Conservation (phyloP, 1,284 basidiomycete genomes). For the Sporisorium exsertum region DNA sequence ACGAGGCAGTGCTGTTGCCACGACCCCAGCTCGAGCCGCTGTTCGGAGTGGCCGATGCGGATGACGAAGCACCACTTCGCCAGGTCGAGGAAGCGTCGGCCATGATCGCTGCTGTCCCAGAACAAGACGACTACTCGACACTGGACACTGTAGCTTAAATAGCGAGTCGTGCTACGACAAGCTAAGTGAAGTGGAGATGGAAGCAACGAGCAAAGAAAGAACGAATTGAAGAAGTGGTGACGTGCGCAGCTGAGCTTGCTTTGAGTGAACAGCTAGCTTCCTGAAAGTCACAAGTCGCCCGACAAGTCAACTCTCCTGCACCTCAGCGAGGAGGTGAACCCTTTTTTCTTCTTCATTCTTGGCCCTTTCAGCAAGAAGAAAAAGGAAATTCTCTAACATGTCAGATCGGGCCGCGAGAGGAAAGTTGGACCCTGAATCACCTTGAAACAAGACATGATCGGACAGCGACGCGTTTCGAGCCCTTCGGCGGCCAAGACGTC, state of each 20-base stretch:
- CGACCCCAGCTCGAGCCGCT: conserved; percentile 29
- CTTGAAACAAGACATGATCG: background rate
- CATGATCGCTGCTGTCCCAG: conserved; percentile 14
- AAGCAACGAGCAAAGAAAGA: background rate
- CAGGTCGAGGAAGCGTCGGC: conserved; percentile 42
- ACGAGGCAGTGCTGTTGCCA: conserved; percentile 18
- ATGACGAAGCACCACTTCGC: conserved; percentile 21
- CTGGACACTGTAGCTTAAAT: background rate
- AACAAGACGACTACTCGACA: background rate
- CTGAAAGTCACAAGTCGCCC: background rate
- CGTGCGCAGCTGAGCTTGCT: background rate
- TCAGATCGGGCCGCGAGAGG: background rate
- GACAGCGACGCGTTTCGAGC: background rate
- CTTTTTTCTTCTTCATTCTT: background rate
- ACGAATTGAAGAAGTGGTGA: background rate
- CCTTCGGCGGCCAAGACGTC: background rate
- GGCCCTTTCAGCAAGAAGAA: background rate
- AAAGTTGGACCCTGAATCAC: conserved; percentile 5
- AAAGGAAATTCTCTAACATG: background rate
- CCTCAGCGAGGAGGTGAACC: background rate
- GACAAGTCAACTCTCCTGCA: background rate
- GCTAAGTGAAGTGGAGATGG: background rate
- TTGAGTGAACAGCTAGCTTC: background rate
- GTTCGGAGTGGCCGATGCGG: conserved; percentile 9
- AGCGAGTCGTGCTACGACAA: background rate